Conservation (phyloP, 148 eudicot species). For the Persicaria maculosa region DNA sequence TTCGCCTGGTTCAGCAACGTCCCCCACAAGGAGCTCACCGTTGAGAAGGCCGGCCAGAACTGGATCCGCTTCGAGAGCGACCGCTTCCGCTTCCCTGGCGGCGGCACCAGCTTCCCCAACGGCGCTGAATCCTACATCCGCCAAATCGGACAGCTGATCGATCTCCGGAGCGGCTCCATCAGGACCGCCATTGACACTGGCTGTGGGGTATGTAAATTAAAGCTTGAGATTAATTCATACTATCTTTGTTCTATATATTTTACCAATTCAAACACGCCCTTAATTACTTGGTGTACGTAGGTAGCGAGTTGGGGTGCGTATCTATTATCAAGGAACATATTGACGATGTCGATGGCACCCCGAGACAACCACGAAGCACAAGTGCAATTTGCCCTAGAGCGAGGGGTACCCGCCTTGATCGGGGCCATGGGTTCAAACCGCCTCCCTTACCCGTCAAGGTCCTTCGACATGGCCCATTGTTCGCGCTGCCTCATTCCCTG, state of each 20-base stretch:
- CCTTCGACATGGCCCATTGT: not conserved
- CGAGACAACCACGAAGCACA: constrained; percentile 73
- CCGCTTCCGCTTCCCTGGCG: constrained; percentile 80
- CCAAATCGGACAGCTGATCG: constrained; percentile 53
- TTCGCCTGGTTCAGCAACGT: constrained; percentile 65
- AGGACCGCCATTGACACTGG: constrained; percentile 91
- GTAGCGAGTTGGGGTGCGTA: constrained; percentile 84
- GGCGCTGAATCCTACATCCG: constrained; percentile 75
- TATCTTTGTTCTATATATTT: not conserved
- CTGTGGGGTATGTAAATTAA: constrained; percentile 52
- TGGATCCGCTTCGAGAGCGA: constrained; percentile 69
- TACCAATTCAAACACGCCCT: not conserved
- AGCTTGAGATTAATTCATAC: not conserved
- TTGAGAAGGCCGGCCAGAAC: constrained; percentile 78
- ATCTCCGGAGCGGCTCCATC: constrained; percentile 58
- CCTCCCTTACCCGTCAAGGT: not conserved
- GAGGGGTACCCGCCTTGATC: constrained; percentile 74
- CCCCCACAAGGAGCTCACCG: constrained; percentile 68
- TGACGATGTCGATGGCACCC: constrained; percentile 70
- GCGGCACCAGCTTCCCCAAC: constrained; percentile 81
- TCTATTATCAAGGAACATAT: constrained; percentile 45
- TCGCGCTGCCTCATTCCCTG: not conserved
- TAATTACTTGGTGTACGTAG: constrained; percentile 16
- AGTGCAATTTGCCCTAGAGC: constrained; percentile 66
- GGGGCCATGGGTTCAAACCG: constrained; percentile 63